Conservation (phyloP, 169 alveolate genomes). For the Cryptosporidium meleagridis region DNA sequence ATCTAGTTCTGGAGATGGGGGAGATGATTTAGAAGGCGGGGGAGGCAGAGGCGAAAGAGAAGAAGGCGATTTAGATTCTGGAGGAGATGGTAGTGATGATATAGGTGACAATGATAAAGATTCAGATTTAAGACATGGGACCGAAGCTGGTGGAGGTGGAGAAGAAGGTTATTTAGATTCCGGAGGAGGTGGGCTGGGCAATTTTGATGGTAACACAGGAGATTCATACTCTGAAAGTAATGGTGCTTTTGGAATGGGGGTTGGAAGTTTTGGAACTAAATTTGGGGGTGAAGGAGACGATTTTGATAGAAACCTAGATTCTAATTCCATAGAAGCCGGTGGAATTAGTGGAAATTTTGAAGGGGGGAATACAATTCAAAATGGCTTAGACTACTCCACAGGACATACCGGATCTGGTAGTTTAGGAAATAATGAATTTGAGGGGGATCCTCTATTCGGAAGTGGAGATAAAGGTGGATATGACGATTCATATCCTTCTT, state of each 20-base stretch:
- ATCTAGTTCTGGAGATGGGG: not conserved
- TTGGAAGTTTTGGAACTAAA: too few relatives aligned
- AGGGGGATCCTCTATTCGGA: not conserved
- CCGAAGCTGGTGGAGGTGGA: not conserved
- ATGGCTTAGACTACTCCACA: not conserved
- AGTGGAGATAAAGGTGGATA: not conserved
- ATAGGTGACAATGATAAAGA: not conserved
- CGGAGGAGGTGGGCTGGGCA: not conserved
- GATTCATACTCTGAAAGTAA: not conserved
- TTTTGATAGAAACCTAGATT: not conserved
- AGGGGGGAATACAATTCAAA: not conserved
- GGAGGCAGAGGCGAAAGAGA: not conserved
- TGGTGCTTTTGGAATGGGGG: not conserved
- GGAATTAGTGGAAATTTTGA: not conserved
- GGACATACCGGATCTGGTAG: not conserved
- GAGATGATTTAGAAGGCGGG: not conserved
- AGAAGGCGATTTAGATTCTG: not conserved
- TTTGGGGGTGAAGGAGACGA: not conserved
- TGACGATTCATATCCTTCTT: not conserved
- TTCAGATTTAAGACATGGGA: not conserved
- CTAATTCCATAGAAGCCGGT: not conserved
- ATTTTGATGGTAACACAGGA: not conserved
- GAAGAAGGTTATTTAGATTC: not conserved
- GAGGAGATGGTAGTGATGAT: constrained; percentile 15
- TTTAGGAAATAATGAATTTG: too few relatives aligned